Percentiles rank a stretch among this genome's conserved stretches.
Evolutionary conservation across 2,329 filamentous ascomycete genomes (phyloP).

Genomic region (Cladophialophora carrionii): DNA sequence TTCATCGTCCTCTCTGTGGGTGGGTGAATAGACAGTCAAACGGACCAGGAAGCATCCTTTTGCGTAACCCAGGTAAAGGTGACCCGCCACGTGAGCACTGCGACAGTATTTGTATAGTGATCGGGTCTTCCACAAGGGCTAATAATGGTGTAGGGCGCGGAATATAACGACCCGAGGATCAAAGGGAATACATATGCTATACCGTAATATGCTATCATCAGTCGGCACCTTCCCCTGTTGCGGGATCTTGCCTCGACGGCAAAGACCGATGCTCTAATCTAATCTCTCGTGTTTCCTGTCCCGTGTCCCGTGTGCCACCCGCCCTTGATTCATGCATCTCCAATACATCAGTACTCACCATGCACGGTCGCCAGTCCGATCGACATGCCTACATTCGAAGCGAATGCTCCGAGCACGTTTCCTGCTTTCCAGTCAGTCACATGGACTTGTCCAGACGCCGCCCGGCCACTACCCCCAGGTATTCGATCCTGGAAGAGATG

Average conservation of each 20-base stretch:
- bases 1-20: too few relatives aligned
- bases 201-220: too few relatives aligned
- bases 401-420: constrained; percentile 27
- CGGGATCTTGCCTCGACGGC: neutral
- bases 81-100: too few relatives aligned
- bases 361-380: constrained; percentile 24
- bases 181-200: too few relatives aligned
- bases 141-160: too few relatives aligned
- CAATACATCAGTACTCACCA: constrained; percentile 19
- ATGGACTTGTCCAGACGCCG: neutral
- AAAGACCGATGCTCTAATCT: neutral
- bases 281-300: too few relatives aligned
- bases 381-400: constrained; percentile 24
- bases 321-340: neutral
- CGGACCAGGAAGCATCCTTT: too few relatives aligned
- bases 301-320: neutral
- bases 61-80: too few relatives aligned
- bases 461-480: neutral
- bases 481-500: neutral
- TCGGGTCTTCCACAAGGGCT: too few relatives aligned
- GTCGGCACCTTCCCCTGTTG: neutral
- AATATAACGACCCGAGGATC: too few relatives aligned
- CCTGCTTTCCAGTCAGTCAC: constrained; percentile 9
- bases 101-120: too few relatives aligned
- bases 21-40: too few relatives aligned